These are phyloP conservation scores for Sarcodon aspratus DNA, from an alignment of 768 basidiomycete genomes.

Conservation along the genomic window DNA sequence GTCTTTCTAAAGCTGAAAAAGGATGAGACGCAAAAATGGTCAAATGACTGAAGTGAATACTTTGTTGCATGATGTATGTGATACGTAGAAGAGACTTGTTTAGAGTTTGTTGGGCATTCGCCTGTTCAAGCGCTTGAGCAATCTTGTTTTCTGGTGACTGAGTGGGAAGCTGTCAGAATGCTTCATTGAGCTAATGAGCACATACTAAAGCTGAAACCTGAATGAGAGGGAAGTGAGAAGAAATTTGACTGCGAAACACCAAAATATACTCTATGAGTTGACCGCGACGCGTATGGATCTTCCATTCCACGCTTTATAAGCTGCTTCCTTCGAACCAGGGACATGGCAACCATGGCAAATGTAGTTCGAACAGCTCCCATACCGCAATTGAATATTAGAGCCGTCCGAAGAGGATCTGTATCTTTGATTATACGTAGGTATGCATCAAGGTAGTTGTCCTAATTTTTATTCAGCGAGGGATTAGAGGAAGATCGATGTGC, in stretches of 20 bases:
- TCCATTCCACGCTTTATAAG: conserved; percentile 46
- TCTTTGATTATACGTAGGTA: conserved; percentile 75
- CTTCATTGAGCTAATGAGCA: too few species aligned
- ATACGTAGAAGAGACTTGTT: conserved; percentile 66
- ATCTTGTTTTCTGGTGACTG: conserved; percentile 48
- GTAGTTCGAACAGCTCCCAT: conserved; percentile 96
- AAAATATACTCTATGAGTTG: too few species aligned
- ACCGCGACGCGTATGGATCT: conserved; percentile 57
- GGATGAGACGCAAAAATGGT: background rate
- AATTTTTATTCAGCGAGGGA: background rate
- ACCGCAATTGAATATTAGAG: conserved; percentile 90
- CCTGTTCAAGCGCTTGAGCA: conserved; percentile 58
- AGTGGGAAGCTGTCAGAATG: background rate
- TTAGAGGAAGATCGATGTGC: conserved; percentile 3
- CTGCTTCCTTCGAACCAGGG: conserved; percentile 70
- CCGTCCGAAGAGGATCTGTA: conserved; percentile 70
- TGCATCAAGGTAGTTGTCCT: conserved; percentile 94
- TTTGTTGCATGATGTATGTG: conserved; percentile 72
- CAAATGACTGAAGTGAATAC: conserved; percentile 22
- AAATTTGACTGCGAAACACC: too few species aligned
- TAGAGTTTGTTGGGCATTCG: conserved; percentile 69
- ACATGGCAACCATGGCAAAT: conserved; percentile 94
- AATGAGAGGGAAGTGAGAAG: too few species aligned
- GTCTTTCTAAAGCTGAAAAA: background rate
- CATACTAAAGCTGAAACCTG: too few species aligned